These are phyloP conservation scores for Scenedesmus sp. DNA, from an alignment of 163 green algal species.

Conservation along the genomic window DNA sequence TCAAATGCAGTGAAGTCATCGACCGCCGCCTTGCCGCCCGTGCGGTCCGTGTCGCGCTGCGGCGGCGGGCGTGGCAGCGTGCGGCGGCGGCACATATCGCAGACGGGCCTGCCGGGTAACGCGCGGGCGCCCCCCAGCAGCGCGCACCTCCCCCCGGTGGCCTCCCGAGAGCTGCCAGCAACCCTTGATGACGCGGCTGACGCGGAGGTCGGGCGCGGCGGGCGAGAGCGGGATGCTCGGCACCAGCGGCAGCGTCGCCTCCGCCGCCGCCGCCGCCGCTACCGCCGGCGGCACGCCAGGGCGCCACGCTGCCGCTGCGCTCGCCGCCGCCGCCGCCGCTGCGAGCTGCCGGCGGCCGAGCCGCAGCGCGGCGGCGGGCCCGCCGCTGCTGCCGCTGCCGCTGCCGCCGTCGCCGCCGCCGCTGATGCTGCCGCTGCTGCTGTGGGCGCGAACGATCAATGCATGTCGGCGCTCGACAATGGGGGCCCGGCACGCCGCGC, in stretches of 20 bases:
- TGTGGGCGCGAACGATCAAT: no score
- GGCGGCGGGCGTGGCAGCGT: no score
- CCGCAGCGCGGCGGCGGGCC: no score
- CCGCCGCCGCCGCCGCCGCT: neutral
- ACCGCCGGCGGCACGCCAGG: no score
- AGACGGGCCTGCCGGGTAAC: no score
- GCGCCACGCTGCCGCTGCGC: no score
- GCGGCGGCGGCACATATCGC: no score
- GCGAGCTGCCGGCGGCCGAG: no score
- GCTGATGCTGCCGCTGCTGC: neutral
- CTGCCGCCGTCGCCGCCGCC: neutral
- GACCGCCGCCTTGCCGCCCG: constrained; percentile 21
- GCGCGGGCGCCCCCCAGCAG: no score
- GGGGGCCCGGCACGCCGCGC: no score
- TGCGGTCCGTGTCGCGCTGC: constrained; percentile 37
- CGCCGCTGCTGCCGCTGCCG: neutral
- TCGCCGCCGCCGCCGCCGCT: no score
- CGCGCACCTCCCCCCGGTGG: constrained; percentile 47
- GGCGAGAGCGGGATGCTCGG: constrained; percentile 8
- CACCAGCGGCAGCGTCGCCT: constrained; percentile 14
- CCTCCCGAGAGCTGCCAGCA: constrained; percentile 54
- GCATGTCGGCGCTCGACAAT: no score
- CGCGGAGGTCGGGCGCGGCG: neutral
- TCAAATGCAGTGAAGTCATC: constrained; percentile 78
- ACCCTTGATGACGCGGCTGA: constrained; percentile 45